Base-by-base conservation (phyloP, 2,329 filamentous ascomycete species). In the Diplocarpon mali region DNA sequence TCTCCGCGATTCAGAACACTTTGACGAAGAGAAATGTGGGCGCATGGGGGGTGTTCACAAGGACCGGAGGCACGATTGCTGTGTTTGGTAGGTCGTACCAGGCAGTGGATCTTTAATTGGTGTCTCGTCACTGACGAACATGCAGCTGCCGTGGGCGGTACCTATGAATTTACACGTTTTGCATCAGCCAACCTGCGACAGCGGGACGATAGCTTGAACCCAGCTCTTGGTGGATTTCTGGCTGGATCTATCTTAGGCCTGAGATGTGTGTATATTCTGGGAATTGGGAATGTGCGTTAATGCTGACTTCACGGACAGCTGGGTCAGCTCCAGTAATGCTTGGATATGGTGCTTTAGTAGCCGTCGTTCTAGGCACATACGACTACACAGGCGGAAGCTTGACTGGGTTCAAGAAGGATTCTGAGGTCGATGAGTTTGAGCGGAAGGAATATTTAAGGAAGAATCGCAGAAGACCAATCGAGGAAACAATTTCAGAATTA, bases 1-100 rank as follows among this genome's bases (percentile, higher is more conserved):
- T 83, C 49, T 83, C 86, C 40, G 81, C 84, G 44, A 73, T 94
- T 54, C 85, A 89, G 70, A 96, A 94, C 70, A 86, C 88, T 47
- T 75, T 95, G 57, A 74, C 81, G 44, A 88, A 80, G 70, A 74
- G 78, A 63, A 95, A 95, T 65, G 71, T 92, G 54, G 86, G 88
- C 57, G 75, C 80, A 50, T 77, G 82, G 70, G 84, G 85, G 55
- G 75, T 95, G 59, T 80, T 96, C 62, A 85, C 85, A 38, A 78
- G 79, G 59, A 82, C 80, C 46, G 89, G 88, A 54, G 71, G 80
- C 60, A 82, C 82, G 40, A 83, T 90, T 61, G 83, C 69, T 49
- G 62, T 75, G 31, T 46, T 51, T 29, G 41, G 39, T 47, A 35
- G 20, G 20, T 7, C 7, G 7, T 24, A 24, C 20, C 20, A 7